Evolutionary conservation across 495 filamentous ascomycete genomes (phyloP), one percentile per base, ranked within the genome.

Genomic region (Trichocladium uniseriatum): DNA sequence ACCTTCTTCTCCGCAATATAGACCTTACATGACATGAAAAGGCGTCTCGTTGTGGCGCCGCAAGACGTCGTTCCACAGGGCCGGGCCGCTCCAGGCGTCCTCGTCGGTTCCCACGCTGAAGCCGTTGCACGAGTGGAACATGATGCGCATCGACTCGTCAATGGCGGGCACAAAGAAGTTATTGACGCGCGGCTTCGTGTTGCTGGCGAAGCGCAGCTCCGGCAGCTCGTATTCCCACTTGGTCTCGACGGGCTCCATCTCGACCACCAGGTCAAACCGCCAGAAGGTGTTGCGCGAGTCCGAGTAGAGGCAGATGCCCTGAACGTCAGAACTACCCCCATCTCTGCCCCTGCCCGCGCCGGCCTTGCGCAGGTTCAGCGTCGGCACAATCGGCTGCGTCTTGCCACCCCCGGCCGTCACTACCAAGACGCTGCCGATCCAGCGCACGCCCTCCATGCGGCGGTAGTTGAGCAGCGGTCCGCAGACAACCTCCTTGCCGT

Each of bases 111-210:
- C 89, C 21, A 95, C 87, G 36, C 86, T 91, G 67, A 97, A 95
- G 41, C 91, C 91, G 69, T 95, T 97, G 69, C 89, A 95, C 22
- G 87, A 94, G 68, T 94, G 83, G 69, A 97, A 95, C 76, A 95
- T 87, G 51, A 95, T 84, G 53, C 89, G 80, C 89, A 97, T 95
- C 19, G 85, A 90, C 65, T 95, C 82, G 22, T 79, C 69, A 41
- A 71, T 69, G 3, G 87, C 84, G 2, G 91, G 91, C 14, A 94
- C 77, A 43, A 76, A 83, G 65, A 95, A 94, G 49, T 55, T 56
- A 51, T 76, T 75, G 24, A 68, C 65, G 42, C 59, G 58, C n/a
- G 66, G 67, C 54, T 79, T 73, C 19, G 67, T 69, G 22, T 58
- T 44, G 60, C 68, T 63, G 18, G 62, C 54, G 35, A 76, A 70